Base-by-base conservation (phyloP, 2,329 filamentous ascomycete species). In the Monilinia vaccinii-corymbosi region DNA sequence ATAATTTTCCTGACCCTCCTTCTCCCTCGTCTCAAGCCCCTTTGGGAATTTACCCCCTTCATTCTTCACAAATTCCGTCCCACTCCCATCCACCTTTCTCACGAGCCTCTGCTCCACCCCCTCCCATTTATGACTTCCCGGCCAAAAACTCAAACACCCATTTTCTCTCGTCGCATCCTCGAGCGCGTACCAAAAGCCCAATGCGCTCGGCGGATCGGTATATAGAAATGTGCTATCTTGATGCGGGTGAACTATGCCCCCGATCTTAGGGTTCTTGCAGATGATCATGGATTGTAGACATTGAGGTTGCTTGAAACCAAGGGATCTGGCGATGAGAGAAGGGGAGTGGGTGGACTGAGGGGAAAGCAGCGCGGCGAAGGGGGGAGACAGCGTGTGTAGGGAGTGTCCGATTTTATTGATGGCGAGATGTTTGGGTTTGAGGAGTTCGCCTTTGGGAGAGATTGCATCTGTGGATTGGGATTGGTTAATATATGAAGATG, bases 151-250 rank as follows among this genome's bases (percentile, higher is more conserved):
- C 70, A 99, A 74, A 69, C 92, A 96, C 1, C 91, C 94, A 73
- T 99, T 99, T 72, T 87, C 84, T 0, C 80, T 77, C 9, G 89
- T 93, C 25, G 91, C 90, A 74, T 97, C 93, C 76, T 99, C 92
- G 44, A 99, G 81, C 14, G 94, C 94, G 73, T 97, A 96, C 94
- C 94, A 99, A 77, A 93, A 97, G 0, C 94, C 94, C 2, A 97
- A 89, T 0, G 94, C 94, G 44, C 84, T 89, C 0, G 93, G 93
- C 42, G 90, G 88, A 65, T 91, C 78, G 1, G 94, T 97, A 73
- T 96, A 97, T 63, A 99, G 68, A 68, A 97, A 99, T 0, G 91
- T 92, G 65, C 84, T 90, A 74, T 97, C 93, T 75, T 96, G 92
- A 73, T 99, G 94, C 25, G 91, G 84, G 1, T 88, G 91, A 47